phyloP scores from a whole-genome alignment of 805 yeast genomes.

The Candida railenensis region DNA sequence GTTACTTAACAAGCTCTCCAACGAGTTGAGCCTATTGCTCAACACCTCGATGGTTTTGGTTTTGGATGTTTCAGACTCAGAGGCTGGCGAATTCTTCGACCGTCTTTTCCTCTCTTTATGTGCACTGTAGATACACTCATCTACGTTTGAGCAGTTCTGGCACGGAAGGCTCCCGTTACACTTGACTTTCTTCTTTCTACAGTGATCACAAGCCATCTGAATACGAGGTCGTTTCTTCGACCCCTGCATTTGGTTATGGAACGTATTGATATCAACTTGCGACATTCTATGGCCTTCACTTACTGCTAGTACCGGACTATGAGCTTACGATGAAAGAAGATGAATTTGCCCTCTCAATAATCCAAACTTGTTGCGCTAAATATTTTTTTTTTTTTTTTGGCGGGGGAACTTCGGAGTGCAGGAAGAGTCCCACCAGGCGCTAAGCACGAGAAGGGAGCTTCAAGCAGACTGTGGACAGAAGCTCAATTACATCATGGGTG shows the following conservation, averaged over 20 bases:
- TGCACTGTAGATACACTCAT: slow-evolving; percentile 27
- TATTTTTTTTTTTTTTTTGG: too few species aligned
- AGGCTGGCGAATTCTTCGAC: slow-evolving; percentile 7
- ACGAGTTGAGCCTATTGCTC: slow-evolving; percentile 12
- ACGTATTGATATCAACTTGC: background rate
- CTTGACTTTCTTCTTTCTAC: slow-evolving; percentile 48
- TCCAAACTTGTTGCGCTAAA: too few species aligned
- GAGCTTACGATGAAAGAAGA: too few species aligned
- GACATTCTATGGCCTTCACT: too few species aligned
- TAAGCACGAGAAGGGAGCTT: too few species aligned
- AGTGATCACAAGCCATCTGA: slow-evolving; percentile 45
- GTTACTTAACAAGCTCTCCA: slow-evolving; percentile 16
- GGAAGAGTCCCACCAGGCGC: too few species aligned
- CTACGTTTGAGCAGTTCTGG: slow-evolving; percentile 32
- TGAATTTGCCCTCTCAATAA: background rate
- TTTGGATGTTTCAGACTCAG: background rate
- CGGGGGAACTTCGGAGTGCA: too few species aligned
- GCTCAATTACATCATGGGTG: too few species aligned
- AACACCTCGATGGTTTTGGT: slow-evolving; percentile 10
- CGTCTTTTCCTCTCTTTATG: slow-evolving; percentile 14
- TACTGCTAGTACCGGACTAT: too few species aligned
- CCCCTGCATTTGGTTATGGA: slow-evolving; percentile 2
- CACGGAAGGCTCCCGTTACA: slow-evolving; percentile 51
- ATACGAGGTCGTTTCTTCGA: slow-evolving; percentile 5
- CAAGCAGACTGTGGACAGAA: too few species aligned